Evolutionary conservation across 169 alveolate species (phyloP), one percentile per base, ranked within the genome.

Genomic region (Cryptosporidium canis): DNA sequence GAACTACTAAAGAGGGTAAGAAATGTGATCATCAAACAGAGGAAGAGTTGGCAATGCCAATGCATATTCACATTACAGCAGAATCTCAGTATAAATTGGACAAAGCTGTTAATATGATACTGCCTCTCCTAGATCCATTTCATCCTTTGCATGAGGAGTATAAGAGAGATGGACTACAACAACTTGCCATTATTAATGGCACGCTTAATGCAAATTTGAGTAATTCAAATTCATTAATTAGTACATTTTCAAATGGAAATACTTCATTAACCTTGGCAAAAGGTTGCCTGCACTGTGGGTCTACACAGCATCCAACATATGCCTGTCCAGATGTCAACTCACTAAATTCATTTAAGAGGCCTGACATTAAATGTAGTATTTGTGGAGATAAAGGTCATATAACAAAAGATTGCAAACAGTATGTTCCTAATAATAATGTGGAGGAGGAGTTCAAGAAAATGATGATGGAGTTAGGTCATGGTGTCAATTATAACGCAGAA

Each of bases 381-480:
- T 96, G 98, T 67, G 98, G 98, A 3, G 98, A 95, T 67, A 92
- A 92, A 92, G 98, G 98, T 1, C 98, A 96, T 85, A 91, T 94
- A 21, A 96, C 98, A 18, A 92, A 92, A 66, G 98, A 96, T 92
- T 96, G 98, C 83, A 95, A 95, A 70, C 83, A 58, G 41, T 77
- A 77, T 16, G 63, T 58, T 77, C 87, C 87, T n/a, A 77, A 77
- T 14, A 77, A 55, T 55, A 77, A 77, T 77, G 55, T 77, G 37
- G 87, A 77, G 31, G 87, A 77, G 16, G 87, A 77, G 41, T 77
- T 58, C 41, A 61, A 77, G 31, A 77, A 58, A n/a, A 77, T 77
- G 87, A 77, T 77, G 87, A 37, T 29, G 31, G 87, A 77, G 39
- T 43, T 77, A 5, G 72, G 87, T 14, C 70, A 61, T 27, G 63